Conservation (phyloP, 345 rosid species). For the Populus euphratica region DNA sequence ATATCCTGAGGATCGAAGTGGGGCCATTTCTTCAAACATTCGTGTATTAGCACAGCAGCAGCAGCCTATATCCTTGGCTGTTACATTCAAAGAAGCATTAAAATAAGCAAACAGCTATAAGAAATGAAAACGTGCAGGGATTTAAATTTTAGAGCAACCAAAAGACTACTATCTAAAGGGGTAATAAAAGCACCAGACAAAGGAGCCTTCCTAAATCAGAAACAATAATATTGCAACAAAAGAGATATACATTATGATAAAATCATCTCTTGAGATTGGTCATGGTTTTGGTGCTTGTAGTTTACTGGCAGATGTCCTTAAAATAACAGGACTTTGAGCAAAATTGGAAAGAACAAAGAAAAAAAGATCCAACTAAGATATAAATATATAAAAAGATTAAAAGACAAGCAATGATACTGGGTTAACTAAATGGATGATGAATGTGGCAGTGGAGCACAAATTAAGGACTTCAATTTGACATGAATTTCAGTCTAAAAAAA, state of each 20-base stretch:
- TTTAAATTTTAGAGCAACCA: neutral
- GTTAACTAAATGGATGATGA: neutral
- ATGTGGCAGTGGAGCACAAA: neutral
- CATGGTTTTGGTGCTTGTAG: neutral
- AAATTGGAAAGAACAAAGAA: neutral
- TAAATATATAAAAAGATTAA: too few relatives aligned
- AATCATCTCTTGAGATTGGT: neutral
- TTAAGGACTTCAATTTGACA: neutral
- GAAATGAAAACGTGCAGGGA: neutral
- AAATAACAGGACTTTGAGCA: neutral
- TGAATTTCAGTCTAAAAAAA: neutral
- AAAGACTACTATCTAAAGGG: neutral
- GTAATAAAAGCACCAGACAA: neutral
- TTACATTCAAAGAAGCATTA: slow-evolving; percentile 1
- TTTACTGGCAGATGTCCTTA: neutral
- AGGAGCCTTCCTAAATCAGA: neutral
- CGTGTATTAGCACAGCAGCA: slow-evolving; percentile 9
- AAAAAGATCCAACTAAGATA: neutral
- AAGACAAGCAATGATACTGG: neutral
- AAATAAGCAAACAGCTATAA: neutral
- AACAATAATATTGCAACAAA: neutral
- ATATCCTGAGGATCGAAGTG: slow-evolving; percentile 48
- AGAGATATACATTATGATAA: neutral
- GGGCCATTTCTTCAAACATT: slow-evolving; percentile 59
- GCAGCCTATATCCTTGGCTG: slow-evolving; percentile 20